phyloP scores from a whole-genome alignment of 768 basidiomycete genomes.

The Boletus rubroflammeus region DNA sequence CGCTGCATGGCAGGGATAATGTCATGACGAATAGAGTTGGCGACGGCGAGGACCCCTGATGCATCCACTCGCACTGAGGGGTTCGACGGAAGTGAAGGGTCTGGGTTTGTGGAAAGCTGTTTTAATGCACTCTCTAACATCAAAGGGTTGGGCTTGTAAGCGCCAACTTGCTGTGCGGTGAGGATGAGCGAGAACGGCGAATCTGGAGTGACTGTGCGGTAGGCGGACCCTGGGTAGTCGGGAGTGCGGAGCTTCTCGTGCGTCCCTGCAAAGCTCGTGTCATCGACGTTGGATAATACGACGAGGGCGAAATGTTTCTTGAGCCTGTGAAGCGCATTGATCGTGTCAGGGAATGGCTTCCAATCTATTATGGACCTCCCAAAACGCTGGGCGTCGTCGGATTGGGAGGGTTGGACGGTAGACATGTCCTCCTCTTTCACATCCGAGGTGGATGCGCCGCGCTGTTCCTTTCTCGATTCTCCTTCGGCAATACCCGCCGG shows the following conservation, averaged over 20 bases:
- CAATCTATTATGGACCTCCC: slow-evolving; percentile 59
- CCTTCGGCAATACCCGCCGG: slow-evolving; percentile 29
- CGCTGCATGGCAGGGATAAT: slow-evolving; percentile 56
- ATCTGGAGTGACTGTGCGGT: slow-evolving; percentile 38
- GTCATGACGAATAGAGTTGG: slow-evolving; percentile 66
- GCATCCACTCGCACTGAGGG: slow-evolving; percentile 30
- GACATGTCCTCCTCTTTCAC: background rate
- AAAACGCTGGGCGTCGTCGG: slow-evolving; percentile 44
- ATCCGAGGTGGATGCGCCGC: slow-evolving; percentile 7
- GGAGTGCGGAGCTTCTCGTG: slow-evolving; percentile 44
- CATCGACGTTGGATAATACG: slow-evolving; percentile 76
- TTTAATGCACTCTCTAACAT: slow-evolving; percentile 34
- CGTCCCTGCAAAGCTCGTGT: slow-evolving; percentile 56
- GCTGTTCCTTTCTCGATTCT: slow-evolving; percentile 18
- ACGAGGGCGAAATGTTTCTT: slow-evolving; percentile 63
- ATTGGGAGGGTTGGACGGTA: background rate
- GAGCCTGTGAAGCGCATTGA: slow-evolving; percentile 54
- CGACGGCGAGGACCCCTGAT: slow-evolving; percentile 55
- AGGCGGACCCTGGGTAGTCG: slow-evolving; percentile 24
- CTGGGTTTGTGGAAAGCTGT: slow-evolving; percentile 23
- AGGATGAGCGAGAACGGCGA: slow-evolving; percentile 65
- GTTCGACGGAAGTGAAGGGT: slow-evolving; percentile 18
- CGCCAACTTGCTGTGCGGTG: slow-evolving; percentile 70
- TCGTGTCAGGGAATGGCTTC: slow-evolving; percentile 66
- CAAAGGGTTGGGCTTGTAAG: slow-evolving; percentile 61